Evolutionary conservation across 768 basidiomycete genomes (phyloP), one percentile per base, ranked within the genome.

Genomic region (Vararia minispora): DNA sequence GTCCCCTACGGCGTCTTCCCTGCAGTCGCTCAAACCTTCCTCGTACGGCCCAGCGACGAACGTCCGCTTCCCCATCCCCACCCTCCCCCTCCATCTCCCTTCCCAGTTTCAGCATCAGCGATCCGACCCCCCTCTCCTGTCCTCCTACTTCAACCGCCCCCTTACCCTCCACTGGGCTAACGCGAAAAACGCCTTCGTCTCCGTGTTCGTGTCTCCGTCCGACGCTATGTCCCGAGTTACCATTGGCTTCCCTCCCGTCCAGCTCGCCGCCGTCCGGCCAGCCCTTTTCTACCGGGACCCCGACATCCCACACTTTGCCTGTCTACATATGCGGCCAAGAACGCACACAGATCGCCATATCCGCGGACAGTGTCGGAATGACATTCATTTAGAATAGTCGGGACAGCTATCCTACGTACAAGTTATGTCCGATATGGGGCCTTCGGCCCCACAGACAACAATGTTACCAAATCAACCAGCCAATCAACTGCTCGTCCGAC

Each of bases 1-100:
- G 76, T 64, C 3, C 82, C 74, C 47, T 80, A 79, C 11, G 62
- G 72, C 40, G 81, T 84, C 51, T 65, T 84, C 12, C n/a, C n/a
- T n/a, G 68, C 78, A 1, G 65, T 69, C 26, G 79, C 77, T 7
- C 76, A 80, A 51, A 50, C 65, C 16, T 76, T 84, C 45, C 61
- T 82, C 16, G 50, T 55, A 38, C 72, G 69, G 47, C 65, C 74
- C 4, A 76, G 78, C 50, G 73, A 80, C 36, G 79, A 79, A 47
- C 24, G 11, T 4, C n/a, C 25, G 11, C 29, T 14, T 25, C 4
- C 3, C 8, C 10, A 4, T 17, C n/a, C 17, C 8, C 26, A n/a
- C 39, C 29, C 17, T 20, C 22, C 20, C 8, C n/a, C n/a, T 38
- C n/a, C n/a, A n/a, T n/a, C n/a, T n/a, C n/a, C 16, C 14, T 26